Conservation (phyloP, 345 rosid genomes). For the Salix exigua region DNA sequence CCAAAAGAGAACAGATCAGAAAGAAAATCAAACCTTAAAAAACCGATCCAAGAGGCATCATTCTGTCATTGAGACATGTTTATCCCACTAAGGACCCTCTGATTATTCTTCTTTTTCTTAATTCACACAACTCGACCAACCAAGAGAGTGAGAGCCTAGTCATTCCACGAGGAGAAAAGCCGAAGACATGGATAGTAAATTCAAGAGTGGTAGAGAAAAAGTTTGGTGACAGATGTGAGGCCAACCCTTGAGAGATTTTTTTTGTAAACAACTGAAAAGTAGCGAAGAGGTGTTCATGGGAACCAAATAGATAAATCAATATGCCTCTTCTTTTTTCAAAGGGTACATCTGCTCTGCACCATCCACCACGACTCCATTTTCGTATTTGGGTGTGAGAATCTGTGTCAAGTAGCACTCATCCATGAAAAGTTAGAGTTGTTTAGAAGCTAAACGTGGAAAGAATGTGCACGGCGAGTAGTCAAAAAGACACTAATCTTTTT, state of each 20-base stretch:
- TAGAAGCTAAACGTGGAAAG: slow-evolving; percentile 10
- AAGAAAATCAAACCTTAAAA: not conserved
- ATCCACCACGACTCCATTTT: slow-evolving; percentile 12
- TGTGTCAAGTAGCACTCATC: slow-evolving; percentile 15
- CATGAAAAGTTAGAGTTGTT: not conserved
- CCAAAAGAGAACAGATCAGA: slow-evolving; percentile 6
- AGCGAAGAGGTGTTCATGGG: slow-evolving; percentile 8
- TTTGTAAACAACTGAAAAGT: slow-evolving; percentile 10
- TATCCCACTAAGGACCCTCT: slow-evolving; percentile 9
- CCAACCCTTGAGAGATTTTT: not conserved
- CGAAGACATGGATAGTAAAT: not conserved
- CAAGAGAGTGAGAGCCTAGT: not conserved
- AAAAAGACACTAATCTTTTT: not conserved
- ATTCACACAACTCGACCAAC: not conserved
- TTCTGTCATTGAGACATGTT: slow-evolving; percentile 6
- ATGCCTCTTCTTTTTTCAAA: not conserved
- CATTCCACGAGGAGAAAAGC: slow-evolving; percentile 13
- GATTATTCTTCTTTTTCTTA: not conserved
- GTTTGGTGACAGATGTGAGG: slow-evolving; percentile 3
- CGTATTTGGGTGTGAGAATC: slow-evolving; percentile 20
- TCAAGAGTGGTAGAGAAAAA: not conserved
- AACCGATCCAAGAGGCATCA: not conserved
- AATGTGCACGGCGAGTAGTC: not conserved
- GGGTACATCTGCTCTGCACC: slow-evolving; percentile 19
- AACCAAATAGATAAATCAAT: slow-evolving; percentile 6